Conservation (phyloP, 441 rosid species). For the Euphorbia celastroides region DNA sequence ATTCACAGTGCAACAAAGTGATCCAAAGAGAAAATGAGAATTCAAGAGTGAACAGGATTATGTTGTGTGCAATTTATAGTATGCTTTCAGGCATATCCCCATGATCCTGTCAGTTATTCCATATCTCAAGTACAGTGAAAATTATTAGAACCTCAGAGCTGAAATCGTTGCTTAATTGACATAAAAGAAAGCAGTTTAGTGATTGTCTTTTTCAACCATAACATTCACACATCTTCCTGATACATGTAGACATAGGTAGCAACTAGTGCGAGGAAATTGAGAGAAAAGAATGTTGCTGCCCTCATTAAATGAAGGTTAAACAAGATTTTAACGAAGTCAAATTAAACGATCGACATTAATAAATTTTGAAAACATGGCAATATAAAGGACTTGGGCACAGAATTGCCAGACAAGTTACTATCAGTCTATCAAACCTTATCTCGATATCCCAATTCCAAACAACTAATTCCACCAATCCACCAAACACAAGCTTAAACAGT, state of each 20-base stretch:
- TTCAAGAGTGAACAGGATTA: no score
- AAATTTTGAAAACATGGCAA: not conserved
- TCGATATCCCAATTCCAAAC: not conserved
- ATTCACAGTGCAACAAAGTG: no score
- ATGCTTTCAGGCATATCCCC: no score
- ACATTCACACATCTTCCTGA: not conserved
- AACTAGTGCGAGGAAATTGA: not conserved
- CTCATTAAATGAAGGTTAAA: not conserved
- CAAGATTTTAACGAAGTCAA: not conserved
- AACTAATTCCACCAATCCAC: not conserved
- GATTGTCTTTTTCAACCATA: not conserved
- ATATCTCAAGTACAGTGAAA: not conserved
- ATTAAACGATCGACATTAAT: not conserved
- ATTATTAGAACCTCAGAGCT: constrained; percentile 2
- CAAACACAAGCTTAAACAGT: not conserved
- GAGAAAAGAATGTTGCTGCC: not conserved
- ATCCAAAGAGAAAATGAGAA: no score
- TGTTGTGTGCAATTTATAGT: no score
- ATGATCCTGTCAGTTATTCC: not conserved
- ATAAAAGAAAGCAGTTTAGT: not conserved
- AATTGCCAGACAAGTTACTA: constrained; percentile 4
- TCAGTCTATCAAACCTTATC: not conserved
- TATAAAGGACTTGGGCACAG: not conserved
- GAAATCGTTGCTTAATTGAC: not conserved
- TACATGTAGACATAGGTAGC: not conserved